Percentiles rank a stretch among this genome's conserved stretches.
Conservation (phyloP, 305 asterid genomes). For the Fraxinus xanthoxyloides region DNA sequence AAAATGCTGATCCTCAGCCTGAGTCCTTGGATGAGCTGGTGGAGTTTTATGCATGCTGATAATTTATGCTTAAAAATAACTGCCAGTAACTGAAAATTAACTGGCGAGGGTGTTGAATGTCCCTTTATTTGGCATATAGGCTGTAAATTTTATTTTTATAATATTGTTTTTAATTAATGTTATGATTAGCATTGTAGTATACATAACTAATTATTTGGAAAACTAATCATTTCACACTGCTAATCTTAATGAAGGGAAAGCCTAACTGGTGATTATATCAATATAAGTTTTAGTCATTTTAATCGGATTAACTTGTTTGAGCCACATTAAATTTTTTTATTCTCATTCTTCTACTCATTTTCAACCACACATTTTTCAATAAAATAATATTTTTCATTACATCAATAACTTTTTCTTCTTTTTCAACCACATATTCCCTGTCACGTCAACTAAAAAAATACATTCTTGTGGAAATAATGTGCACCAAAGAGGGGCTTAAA, state of each 20-base stretch:
- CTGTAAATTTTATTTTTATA: constrained; percentile 18
- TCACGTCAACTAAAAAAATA: no score
- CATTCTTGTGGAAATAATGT: no score
- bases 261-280: background rate
- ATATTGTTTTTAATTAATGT: background rate
- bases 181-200: background rate
- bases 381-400: no score
- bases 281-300: background rate
- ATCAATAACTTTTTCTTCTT: no score
- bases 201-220: no score
- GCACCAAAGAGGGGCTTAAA: no score
- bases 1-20: constrained; percentile 86
- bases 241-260: background rate
- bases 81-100: constrained; percentile 25
- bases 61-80: background rate
- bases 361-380: no score
- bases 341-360: no score
- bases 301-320: no score
- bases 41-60: constrained; percentile 73
- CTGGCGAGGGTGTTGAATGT: constrained; percentile 18
- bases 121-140: constrained; percentile 32
- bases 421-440: no score
- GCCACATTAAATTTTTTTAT: no score
- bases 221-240: background rate
- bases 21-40: constrained; percentile 79